Evolutionary conservation across 2,329 filamentous ascomycete genomes (phyloP).

Genomic region (Aureobasidium sp.): DNA sequence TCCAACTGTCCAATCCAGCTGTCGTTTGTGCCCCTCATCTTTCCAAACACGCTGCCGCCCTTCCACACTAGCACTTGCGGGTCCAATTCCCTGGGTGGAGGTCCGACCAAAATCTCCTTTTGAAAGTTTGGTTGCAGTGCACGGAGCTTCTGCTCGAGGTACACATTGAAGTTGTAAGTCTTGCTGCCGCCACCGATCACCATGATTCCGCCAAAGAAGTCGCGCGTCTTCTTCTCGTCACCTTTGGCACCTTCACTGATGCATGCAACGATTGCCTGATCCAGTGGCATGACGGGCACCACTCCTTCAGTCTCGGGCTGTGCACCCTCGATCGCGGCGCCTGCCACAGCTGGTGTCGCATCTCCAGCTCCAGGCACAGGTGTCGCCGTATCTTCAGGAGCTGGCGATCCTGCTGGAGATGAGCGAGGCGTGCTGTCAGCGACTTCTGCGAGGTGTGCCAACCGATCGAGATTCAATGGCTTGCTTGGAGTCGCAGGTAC

Average conservation of each 20-base stretch:
- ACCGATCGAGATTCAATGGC: conserved; percentile 51
- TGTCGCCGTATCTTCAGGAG: conserved; percentile 64
- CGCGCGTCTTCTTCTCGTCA: conserved; percentile 87
- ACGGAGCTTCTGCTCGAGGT: conserved; percentile 76
- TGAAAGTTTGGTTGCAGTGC: conserved; percentile 53
- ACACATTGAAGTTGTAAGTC: conserved; percentile 69
- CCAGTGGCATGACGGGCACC: conserved; percentile 74
- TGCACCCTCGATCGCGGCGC: conserved; percentile 41
- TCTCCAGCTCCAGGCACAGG: conserved; percentile 45
- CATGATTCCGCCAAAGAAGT: conserved; percentile 86
- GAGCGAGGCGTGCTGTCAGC: conserved; percentile 71
- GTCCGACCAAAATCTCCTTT: conserved; percentile 61
- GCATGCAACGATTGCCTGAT: conserved; percentile 81
- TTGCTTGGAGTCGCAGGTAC: conserved; percentile 25
- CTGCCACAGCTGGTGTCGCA: conserved; percentile 39
- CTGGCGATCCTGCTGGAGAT: conserved; percentile 81
- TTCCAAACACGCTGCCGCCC: conserved; percentile 91
- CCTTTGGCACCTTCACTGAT: conserved; percentile 80
- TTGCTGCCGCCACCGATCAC: conserved; percentile 80
- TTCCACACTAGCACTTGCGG: conserved; percentile 98
- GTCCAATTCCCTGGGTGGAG: conserved; percentile 84
- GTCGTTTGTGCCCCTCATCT: conserved; percentile 79
- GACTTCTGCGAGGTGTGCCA: conserved; percentile 59
- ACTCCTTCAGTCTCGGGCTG: conserved; percentile 55
- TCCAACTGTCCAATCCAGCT: conserved; percentile 86